phyloP scores from a whole-genome alignment of 768 basidiomycete species.

The Dentipellis fragilis region DNA sequence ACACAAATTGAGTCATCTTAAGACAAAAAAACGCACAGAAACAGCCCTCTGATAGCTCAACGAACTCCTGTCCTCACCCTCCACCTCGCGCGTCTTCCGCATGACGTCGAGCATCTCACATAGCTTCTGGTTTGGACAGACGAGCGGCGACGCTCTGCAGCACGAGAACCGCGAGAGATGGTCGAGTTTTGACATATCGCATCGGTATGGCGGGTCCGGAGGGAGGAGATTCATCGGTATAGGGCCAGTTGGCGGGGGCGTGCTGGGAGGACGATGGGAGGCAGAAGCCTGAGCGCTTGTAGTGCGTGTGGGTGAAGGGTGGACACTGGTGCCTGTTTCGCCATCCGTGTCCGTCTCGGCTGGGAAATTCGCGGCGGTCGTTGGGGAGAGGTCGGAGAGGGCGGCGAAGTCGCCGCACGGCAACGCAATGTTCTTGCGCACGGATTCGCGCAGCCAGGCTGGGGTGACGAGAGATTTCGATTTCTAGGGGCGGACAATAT shows the following conservation, averaged over 20 bases:
- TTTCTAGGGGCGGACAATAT: constrained; percentile 29
- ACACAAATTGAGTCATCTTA: constrained; percentile 3
- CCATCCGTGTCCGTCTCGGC: constrained; percentile 14
- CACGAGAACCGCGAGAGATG: constrained; percentile 42
- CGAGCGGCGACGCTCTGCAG: constrained; percentile 51
- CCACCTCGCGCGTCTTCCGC: constrained; percentile 46
- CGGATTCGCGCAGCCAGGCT: constrained; percentile 58
- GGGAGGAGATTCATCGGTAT: constrained; percentile 17
- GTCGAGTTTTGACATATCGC: constrained; percentile 15
- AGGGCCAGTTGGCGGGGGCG: not conserved
- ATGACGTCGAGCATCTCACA: constrained; percentile 50
- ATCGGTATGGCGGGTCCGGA: constrained; percentile 13
- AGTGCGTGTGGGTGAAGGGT: not conserved
- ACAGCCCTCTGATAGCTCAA: constrained; percentile 67
- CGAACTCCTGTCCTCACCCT: constrained; percentile 57
- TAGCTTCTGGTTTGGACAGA: constrained; percentile 60
- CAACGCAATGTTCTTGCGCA: constrained; percentile 30
- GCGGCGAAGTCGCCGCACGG: constrained; percentile 52
- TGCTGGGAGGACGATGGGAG: not conserved
- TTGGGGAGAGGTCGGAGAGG: constrained; percentile 36
- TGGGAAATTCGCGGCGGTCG: constrained; percentile 36
- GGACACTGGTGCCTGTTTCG: not conserved
- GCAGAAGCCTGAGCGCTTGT: not conserved
- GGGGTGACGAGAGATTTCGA: constrained; percentile 61
- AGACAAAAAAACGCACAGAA: constrained; percentile 33